Evolutionary conservation across 2,329 filamentous ascomycete species (phyloP).

Genomic region (Xylaria sp.): DNA sequence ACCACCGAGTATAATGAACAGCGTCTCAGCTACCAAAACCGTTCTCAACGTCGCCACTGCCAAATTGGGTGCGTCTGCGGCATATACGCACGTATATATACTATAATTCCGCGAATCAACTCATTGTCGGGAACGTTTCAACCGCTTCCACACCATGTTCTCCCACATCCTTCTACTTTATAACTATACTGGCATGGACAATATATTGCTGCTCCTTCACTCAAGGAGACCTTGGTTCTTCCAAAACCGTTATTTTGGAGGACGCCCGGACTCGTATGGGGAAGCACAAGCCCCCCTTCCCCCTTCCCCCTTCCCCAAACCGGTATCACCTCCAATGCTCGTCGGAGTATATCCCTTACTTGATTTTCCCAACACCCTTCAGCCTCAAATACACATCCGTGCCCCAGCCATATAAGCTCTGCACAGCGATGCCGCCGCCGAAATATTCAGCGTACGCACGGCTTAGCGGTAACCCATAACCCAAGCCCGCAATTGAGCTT

Average conservation of each 20-base stretch:
- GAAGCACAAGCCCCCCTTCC: not conserved
- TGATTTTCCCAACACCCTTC: slow-evolving; percentile 65
- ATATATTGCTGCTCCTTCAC: not conserved
- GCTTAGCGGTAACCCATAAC: slow-evolving; percentile 89
- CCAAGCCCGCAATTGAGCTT: slow-evolving; percentile 88
- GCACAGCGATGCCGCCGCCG: slow-evolving; percentile 91
- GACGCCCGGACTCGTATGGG: not conserved
- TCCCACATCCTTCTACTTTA: not conserved
- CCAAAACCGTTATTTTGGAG: not conserved
- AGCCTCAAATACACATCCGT: slow-evolving; percentile 71
- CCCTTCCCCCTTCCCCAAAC: not conserved
- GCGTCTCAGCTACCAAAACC: no score
- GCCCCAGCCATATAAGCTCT: slow-evolving; percentile 94
- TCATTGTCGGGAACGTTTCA: not conserved
- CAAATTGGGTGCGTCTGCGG: no score
- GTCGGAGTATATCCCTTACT: not conserved
- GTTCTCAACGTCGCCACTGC: no score
- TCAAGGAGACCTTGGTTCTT: not conserved
- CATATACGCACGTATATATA: not conserved
- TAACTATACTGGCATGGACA: not conserved
- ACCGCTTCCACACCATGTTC: not conserved
- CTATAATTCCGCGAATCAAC: not conserved
- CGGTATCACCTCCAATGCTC: not conserved
- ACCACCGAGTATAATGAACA: no score
- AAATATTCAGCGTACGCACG: slow-evolving; percentile 98